phyloP scores from a whole-genome alignment of 2,329 filamentous ascomycete species.

The Aspergillus brasiliensis region DNA sequence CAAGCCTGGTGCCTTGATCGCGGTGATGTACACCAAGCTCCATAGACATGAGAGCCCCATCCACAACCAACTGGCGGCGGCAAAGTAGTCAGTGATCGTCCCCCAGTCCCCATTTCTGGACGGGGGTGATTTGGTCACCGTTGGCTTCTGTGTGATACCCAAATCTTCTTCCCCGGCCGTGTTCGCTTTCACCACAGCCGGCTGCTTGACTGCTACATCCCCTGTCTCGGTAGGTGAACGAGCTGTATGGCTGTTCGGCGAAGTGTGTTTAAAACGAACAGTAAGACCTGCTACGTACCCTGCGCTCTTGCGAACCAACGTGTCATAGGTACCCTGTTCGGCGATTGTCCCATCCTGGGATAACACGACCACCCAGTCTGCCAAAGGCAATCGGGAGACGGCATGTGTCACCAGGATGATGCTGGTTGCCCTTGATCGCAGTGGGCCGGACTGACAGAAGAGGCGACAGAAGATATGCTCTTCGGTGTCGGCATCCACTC shows the following conservation, averaged over 20 bases:
- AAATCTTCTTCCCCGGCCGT: too few species aligned
- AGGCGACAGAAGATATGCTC: background rate
- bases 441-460: background rate
- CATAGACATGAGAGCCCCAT: background rate
- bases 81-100: too few species aligned
- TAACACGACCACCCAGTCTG: background rate
- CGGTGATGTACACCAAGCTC: background rate
- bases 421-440: background rate
- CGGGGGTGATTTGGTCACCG: too few species aligned
- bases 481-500: background rate
- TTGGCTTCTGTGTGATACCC: too few species aligned
- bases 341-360: background rate
- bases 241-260: background rate
- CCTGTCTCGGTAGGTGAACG: too few species aligned
- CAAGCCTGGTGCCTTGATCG: background rate
- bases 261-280: too few species aligned
- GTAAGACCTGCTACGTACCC: background rate
- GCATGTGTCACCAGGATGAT: background rate
- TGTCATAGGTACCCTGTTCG: background rate
- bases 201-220: too few species aligned
- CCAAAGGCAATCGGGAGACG: background rate
- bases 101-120: too few species aligned
- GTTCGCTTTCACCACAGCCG: too few species aligned
- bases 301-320: background rate
- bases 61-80: too few species aligned